phyloP scores from a whole-genome alignment of 164 flowering plant genomes.

The Umbellularia californica region DNA sequence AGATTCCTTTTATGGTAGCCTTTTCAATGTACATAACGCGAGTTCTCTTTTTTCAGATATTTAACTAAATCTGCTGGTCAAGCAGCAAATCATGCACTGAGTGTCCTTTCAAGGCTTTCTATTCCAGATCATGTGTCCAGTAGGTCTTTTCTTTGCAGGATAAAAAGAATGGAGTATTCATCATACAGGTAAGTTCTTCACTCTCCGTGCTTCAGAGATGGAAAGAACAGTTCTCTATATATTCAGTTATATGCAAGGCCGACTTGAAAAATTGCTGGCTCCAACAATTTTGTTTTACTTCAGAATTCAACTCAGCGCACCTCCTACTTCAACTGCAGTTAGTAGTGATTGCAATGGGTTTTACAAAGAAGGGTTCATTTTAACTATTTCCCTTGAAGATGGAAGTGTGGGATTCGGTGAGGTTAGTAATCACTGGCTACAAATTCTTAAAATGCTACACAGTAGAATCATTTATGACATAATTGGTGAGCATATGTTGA shows the following conservation, averaged over 20 bases:
- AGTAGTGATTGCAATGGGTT: constrained; percentile 17
- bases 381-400: constrained; percentile 64
- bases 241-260: neutral
- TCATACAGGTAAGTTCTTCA: constrained; percentile 48
- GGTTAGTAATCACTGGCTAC: constrained; percentile 33
- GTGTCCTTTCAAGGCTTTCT: constrained; percentile 37
- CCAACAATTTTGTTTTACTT: neutral
- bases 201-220: neutral
- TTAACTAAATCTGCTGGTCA: constrained; percentile 51
- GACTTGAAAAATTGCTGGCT: neutral
- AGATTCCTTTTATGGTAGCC: neutral
- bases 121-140: constrained; percentile 25
- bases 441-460: neutral
- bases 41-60: constrained; percentile 31
- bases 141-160: constrained; percentile 25
- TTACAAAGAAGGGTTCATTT: constrained; percentile 75
- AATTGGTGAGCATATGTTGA: too few species aligned
- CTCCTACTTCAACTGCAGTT: constrained; percentile 52
- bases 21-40: neutral
- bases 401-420: constrained; percentile 84
- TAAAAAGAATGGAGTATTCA: constrained; percentile 50
- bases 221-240: neutral
- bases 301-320: constrained; percentile 75
- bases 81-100: constrained; percentile 61
- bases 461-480: neutral